Evolutionary conservation across 2,329 filamentous ascomycete genomes (phyloP).

Genomic region (Talaromyces sp.): DNA sequence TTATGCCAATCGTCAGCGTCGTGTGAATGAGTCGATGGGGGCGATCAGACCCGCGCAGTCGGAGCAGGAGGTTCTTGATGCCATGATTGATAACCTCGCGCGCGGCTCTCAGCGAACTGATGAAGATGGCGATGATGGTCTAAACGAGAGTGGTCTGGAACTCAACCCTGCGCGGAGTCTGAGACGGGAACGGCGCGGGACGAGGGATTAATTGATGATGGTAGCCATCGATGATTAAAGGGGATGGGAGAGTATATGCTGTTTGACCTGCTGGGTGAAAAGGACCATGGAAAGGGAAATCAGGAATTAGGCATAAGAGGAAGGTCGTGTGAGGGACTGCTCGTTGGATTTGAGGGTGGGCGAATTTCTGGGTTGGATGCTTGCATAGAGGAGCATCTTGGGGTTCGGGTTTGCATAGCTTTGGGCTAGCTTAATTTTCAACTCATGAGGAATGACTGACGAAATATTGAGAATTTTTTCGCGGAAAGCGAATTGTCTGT

Average conservation of each 20-base stretch:
- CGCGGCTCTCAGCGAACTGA: no score
- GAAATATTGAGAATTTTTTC: background rate
- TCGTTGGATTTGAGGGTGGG: background rate
- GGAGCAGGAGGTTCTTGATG: background rate
- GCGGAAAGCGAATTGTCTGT: no score
- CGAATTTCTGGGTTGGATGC: background rate
- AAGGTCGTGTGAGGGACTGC: background rate
- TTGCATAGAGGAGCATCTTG: background rate
- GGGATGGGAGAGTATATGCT: background rate
- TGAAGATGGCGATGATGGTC: background rate
- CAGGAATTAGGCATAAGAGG: background rate
- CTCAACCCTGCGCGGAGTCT: background rate
- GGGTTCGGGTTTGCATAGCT: background rate
- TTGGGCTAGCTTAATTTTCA: background rate
- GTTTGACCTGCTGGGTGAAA: background rate
- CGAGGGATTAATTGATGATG: background rate
- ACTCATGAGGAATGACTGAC: background rate
- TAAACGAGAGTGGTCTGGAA: background rate
- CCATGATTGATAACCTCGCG: background rate
- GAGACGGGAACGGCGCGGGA: background rate
- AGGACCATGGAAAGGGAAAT: background rate
- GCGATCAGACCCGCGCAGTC: background rate
- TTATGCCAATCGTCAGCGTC: no score
- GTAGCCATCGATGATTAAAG: background rate
- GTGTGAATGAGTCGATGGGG: background rate